Conservation (phyloP, 306 rosid species). For the Fagus crenata region DNA sequence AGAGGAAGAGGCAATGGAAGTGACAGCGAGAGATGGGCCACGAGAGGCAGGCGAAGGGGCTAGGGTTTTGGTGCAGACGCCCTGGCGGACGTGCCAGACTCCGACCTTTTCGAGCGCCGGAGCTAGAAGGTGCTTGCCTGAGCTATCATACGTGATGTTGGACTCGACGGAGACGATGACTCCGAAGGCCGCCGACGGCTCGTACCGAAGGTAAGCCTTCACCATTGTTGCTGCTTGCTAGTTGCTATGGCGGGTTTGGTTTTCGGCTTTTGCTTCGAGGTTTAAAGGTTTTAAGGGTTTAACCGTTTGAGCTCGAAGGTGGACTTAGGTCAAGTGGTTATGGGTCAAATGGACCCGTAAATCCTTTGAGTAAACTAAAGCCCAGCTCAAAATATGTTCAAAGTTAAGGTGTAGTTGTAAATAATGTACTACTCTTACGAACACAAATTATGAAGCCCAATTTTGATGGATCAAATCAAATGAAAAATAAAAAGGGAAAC, state of each 20-base stretch:
- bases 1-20: conserved; percentile 62
- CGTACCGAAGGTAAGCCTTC: conserved; percentile 84
- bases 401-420: not conserved
- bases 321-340: not conserved
- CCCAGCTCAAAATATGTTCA: not conserved
- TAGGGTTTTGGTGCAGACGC: conserved; percentile 73
- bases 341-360: too few relatives aligned
- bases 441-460: too few relatives aligned
- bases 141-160: conserved; percentile 62
- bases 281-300: conserved; percentile 18
- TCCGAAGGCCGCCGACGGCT: conserved; percentile 75
- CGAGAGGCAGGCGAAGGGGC: conserved; percentile 47
- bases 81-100: conserved; percentile 90
- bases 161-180: conserved; percentile 80
- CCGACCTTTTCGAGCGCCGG: conserved; percentile 84
- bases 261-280: not conserved
- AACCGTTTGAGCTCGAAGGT: not conserved
- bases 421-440: not conserved
- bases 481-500: too few relatives aligned
- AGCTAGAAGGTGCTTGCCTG: conserved; percentile 83
- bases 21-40: conserved; percentile 68
- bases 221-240: conserved; percentile 56
- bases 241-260: conserved; percentile 6
- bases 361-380: not conserved
- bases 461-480: too few relatives aligned